phyloP scores from a whole-genome alignment of 2,329 filamentous ascomycete genomes.

The Stagonosporopsis cucurbitacearum region DNA sequence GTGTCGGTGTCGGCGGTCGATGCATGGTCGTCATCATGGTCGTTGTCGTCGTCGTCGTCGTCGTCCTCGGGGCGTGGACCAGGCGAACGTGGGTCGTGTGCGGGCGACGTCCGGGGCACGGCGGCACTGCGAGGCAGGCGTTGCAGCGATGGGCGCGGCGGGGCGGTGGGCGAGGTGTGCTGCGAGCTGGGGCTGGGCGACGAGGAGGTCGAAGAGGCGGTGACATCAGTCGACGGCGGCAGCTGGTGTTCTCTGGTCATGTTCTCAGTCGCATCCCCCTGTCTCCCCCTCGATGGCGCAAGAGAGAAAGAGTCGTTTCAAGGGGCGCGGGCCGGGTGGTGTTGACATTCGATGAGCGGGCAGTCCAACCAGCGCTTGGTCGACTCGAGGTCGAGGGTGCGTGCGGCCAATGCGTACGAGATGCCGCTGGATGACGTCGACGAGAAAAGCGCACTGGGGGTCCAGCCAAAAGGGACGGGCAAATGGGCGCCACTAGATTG shows the following conservation, averaged over 20 bases:
- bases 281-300: constrained; percentile 13
- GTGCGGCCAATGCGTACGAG: background rate
- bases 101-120: background rate
- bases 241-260: constrained; percentile 18
- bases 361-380: background rate
- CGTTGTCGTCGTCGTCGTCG: no score
- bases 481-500: background rate
- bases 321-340: constrained; percentile 11
- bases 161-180: constrained; percentile 11
- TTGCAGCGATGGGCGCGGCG: constrained; percentile 33
- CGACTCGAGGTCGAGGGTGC: background rate
- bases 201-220: constrained; percentile 12
- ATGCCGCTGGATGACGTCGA: constrained; percentile 14
- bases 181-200: constrained; percentile 7
- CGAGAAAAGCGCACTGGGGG: background rate
- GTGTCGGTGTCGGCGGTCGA: constrained; percentile 25
- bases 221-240: constrained; percentile 14
- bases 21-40: constrained; percentile 13
- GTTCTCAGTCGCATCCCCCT: constrained; percentile 18
- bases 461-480: background rate
- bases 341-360: constrained; percentile 15
- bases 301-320: constrained; percentile 10
- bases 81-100: constrained; percentile 15
- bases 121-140: constrained; percentile 25
- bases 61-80: constrained; percentile 16